Evolutionary conservation across 345 rosid species (phyloP).

Genomic region (Reutealis trisperma): DNA sequence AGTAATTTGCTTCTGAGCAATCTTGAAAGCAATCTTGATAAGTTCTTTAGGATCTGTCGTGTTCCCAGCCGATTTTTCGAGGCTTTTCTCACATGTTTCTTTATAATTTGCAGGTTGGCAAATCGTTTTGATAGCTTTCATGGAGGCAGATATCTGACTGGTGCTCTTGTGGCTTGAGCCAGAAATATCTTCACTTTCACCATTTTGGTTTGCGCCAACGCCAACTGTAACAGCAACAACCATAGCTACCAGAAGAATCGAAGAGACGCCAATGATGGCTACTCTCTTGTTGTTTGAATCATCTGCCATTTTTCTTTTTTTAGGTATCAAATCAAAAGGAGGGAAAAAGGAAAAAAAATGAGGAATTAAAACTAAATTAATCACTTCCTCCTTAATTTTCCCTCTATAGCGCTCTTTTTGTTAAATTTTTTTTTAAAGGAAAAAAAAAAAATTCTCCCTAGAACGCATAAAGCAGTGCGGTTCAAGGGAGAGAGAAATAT

Average conservation of each 20-base stretch:
- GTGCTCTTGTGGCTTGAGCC: neutral
- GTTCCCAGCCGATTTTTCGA: conserved; percentile 39
- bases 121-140: conserved; percentile 58
- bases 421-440: neutral
- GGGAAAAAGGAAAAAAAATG: neutral
- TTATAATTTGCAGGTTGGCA: conserved; percentile 66
- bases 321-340: neutral
- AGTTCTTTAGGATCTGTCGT: conserved; percentile 63
- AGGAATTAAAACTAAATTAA: too few relatives aligned
- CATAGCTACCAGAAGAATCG: conserved; percentile 49
- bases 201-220: conserved; percentile 13
- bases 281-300: conserved; percentile 45
- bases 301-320: neutral
- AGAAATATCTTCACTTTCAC: neutral
- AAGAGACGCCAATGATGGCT: conserved; percentile 39
- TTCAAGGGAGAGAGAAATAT: conserved; percentile 9
- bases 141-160: conserved; percentile 34
- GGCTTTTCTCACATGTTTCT: conserved; percentile 48
- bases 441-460: neutral
- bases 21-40: conserved; percentile 46
- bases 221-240: conserved; percentile 55
- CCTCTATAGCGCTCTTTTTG: neutral
- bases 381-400: too few relatives aligned
- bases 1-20: conserved; percentile 37
- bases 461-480: conserved; percentile 2